Base-by-base conservation (phyloP, 768 basidiomycete species). In the Tricholomella constricta region DNA sequence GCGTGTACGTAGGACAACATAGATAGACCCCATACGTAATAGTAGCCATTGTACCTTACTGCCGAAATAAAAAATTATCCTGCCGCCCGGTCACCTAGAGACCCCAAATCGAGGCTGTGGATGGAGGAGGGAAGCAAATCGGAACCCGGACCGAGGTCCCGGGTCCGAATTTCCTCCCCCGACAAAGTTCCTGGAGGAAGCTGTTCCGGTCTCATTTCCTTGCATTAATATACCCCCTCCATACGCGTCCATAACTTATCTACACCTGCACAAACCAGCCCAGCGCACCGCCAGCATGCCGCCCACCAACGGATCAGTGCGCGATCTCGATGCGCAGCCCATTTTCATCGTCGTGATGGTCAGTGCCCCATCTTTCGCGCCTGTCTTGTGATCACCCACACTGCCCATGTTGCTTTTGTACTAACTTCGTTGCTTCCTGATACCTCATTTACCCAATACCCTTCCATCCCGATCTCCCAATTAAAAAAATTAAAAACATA, bases 291-390 rank as follows among this genome's bases (percentile, higher is more conserved):
- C n/a, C n/a, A 44, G 20, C 17, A 55, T 53, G 58, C 45, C 51
- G 23, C 46, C 43, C 32, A 27, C 31, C 11, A 4, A 41, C 22
- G 29, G 17, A 47, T 31, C 26, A n/a, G 10, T 10, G 34, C 34
- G 20, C 11, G 40, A 48, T 52, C 54, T 25, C 20, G 17, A 32
- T 14, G 4, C 55, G 14, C 43, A 43, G 20, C 51, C 59, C 10
- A 32, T 58, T 7, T 60, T 63, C 19, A 56, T 65, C 19, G 56
- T 65, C 35, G 64, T 62, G 20, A 65, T 65, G 64, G 66, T 67
- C 45, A 48, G 54, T 52, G 31, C 38, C 35, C 32, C 37, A n/a
- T 5, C 38, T 32, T 6, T 25, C 25, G 12, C 35, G 25, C 31
- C n/a, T 42, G 7, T 20, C 45, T 26, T 22, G 31, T 31, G 32